phyloP scores from a whole-genome alignment of 768 basidiomycete genomes.

The Trametes villosa region DNA sequence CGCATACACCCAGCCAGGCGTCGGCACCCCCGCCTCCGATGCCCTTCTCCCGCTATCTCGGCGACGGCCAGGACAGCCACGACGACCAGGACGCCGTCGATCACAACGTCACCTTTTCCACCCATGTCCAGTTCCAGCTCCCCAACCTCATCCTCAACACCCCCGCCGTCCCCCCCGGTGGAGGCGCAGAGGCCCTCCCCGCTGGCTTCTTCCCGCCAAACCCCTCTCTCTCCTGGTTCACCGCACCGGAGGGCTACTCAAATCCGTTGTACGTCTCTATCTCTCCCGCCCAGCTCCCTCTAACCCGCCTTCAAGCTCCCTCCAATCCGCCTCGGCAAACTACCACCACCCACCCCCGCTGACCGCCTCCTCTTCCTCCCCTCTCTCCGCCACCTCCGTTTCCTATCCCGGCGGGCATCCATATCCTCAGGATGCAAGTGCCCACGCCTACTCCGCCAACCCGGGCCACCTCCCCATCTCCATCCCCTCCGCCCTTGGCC shows the following conservation, averaged over 20 bases:
- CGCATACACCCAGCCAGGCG: background rate
- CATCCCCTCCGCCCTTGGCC: slow-evolving; percentile 33
- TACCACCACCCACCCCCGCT: background rate
- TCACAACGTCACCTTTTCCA: slow-evolving; percentile 29
- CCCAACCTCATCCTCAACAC: slow-evolving; percentile 67
- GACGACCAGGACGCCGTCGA: slow-evolving; percentile 20
- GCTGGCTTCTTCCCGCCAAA: slow-evolving; percentile 38
- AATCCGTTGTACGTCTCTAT: slow-evolving; percentile 21
- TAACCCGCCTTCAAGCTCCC: slow-evolving; percentile 1
- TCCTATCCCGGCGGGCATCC: background rate
- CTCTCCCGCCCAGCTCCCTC: background rate
- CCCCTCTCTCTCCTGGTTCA: slow-evolving; percentile 50
- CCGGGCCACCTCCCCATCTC: slow-evolving; percentile 21
- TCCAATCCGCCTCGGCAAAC: background rate
- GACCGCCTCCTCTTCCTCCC: slow-evolving; percentile 9
- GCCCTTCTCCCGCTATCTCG: slow-evolving; percentile 36
- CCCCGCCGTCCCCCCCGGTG: slow-evolving; percentile 68
- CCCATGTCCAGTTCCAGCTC: slow-evolving; percentile 57
- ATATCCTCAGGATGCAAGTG: background rate
- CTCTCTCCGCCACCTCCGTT: slow-evolving; percentile 2
- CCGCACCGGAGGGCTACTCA: slow-evolving; percentile 34
- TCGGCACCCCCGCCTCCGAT: slow-evolving; percentile 17
- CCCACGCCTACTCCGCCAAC: slow-evolving; percentile 6
- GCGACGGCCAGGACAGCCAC: slow-evolving; percentile 11
- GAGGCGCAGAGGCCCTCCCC: slow-evolving; percentile 76